Evolutionary conservation across 257 asterid genomes (phyloP).

Genomic region (Solanum infundibuliforme): DNA sequence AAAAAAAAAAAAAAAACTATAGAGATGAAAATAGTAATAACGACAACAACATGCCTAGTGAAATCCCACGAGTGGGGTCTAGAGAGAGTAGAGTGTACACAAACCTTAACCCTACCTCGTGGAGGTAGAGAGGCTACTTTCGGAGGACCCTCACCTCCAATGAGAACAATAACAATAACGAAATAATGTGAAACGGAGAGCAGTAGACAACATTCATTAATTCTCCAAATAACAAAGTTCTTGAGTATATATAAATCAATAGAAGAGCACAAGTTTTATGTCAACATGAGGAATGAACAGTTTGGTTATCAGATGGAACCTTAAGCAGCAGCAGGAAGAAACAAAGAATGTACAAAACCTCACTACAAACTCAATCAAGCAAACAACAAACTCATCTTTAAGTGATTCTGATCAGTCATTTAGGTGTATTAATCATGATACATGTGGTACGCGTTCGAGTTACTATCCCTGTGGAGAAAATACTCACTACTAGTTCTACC

Average conservation of each 20-base stretch:
- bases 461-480: conserved; percentile 16
- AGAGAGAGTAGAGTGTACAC: background rate
- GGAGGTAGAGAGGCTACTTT: background rate
- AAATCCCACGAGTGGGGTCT: no score
- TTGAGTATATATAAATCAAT: background rate
- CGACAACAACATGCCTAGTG: accelerated
- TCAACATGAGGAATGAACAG: background rate
- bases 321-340: background rate
- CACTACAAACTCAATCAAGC: background rate
- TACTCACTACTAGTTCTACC: conserved; percentile 24
- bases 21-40: background rate
- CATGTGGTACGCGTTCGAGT: conserved; percentile 12
- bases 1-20: background rate
- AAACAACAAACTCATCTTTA: background rate
- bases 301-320: background rate
- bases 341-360: background rate
- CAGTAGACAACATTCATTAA: background rate
- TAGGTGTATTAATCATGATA: conserved; percentile 2
- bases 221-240: background rate
- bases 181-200: background rate
- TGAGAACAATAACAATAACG: background rate
- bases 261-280: background rate
- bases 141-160: background rate
- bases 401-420: background rate
- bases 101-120: background rate